Conservation (phyloP, 2,329 filamentous ascomycete genomes). For the Colletotrichum truncatum region DNA sequence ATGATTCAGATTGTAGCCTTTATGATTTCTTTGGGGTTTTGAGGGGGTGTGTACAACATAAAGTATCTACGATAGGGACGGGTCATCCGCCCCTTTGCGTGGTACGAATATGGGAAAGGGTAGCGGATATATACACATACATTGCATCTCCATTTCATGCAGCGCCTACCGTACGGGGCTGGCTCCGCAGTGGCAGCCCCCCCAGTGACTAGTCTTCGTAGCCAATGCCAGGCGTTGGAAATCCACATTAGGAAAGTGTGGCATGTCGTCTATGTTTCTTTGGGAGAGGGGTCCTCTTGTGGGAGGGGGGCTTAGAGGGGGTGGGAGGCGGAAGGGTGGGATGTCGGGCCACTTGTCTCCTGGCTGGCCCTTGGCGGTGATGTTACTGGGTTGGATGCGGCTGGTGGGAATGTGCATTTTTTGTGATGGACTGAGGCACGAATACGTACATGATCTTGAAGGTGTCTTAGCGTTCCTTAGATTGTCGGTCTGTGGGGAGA, state of each 20-base stretch:
- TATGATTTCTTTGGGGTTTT: not conserved
- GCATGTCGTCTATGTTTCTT: not conserved
- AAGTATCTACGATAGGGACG: not conserved
- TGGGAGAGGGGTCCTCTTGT: not conserved
- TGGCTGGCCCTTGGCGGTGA: not conserved
- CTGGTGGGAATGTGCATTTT: not conserved
- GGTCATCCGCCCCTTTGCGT: too few species aligned
- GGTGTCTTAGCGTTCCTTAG: not conserved
- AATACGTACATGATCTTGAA: not conserved
- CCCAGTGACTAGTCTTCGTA: not conserved
- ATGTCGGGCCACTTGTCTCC: slow-evolving; percentile 13
- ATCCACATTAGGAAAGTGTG: slow-evolving; percentile 14
- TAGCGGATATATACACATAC: not conserved
- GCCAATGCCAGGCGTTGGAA: not conserved
- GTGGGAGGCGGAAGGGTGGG: slow-evolving; percentile 12
- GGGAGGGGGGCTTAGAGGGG: slow-evolving; percentile 15
- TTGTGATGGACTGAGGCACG: slow-evolving; percentile 8
- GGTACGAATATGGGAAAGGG: not conserved
- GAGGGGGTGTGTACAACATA: slow-evolving; percentile 2
- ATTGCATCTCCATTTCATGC: not conserved
- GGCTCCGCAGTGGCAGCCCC: not conserved
- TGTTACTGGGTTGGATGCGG: not conserved
- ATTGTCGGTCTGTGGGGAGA: too few species aligned
- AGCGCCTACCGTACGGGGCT: not conserved
- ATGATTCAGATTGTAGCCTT: not conserved